Evolutionary conservation across 768 basidiomycete genomes (phyloP).

Genomic region (Auriscalpium microsporum): DNA sequence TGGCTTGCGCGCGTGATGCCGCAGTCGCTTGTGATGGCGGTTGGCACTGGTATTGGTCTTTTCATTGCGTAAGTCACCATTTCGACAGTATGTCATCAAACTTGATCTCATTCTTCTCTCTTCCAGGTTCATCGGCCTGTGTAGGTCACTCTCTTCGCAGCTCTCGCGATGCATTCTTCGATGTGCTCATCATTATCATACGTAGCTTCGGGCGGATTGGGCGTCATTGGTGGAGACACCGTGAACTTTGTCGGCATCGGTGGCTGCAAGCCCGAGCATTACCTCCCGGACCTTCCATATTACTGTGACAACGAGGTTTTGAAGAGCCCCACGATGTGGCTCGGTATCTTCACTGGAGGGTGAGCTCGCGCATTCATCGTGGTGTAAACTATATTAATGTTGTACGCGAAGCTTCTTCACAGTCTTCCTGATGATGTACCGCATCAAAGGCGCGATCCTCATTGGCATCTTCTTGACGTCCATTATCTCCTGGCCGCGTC

Average conservation of each 20-base stretch:
- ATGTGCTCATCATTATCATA: background rate
- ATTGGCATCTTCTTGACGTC: constrained; percentile 81
- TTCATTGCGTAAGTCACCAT: constrained; percentile 63
- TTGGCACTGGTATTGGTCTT: constrained; percentile 80
- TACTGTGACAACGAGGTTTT: constrained; percentile 62
- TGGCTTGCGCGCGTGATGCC: constrained; percentile 89
- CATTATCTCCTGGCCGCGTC: constrained; percentile 83
- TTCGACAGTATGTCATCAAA: background rate
- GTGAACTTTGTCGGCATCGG: constrained; percentile 67
- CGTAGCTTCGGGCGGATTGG: constrained; percentile 56
- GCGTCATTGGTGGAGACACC: constrained; percentile 67
- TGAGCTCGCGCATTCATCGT: constrained; percentile 22
- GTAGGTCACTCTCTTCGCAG: constrained; percentile 26
- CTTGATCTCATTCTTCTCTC: background rate
- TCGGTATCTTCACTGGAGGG: constrained; percentile 84
- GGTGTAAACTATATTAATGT: too few relatives aligned
- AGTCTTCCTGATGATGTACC: constrained; percentile 74
- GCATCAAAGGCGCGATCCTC: constrained; percentile 74
- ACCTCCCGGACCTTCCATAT: constrained; percentile 35
- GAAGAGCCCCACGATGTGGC: constrained; percentile 73
- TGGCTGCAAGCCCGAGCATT: constrained; percentile 54
- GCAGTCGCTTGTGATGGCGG: constrained; percentile 74
- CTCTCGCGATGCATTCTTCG: background rate
- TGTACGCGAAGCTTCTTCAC: constrained; percentile 50
- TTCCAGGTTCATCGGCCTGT: constrained; percentile 64